Percentiles rank a stretch among this genome's conserved stretches.
Evolutionary conservation across 805 yeast genomes (phyloP).

Genomic region (Kodamaea hsintzibuensis): DNA sequence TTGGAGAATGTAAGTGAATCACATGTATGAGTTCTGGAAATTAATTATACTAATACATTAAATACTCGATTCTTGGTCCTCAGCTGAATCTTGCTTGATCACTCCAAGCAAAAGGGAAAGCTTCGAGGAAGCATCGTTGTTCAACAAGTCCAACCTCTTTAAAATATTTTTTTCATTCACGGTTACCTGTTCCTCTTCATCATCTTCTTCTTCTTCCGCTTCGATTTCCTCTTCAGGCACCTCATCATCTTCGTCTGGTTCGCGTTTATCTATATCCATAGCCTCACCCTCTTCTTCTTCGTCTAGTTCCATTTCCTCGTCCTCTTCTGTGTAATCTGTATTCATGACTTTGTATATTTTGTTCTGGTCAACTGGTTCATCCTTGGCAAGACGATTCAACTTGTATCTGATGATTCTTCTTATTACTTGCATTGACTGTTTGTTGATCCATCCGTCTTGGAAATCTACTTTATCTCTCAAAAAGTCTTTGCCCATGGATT

Average conservation of each 20-base stretch:
- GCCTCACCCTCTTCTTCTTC: conserved; percentile 23
- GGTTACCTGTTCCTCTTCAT: conserved; percentile 18
- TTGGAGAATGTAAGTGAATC: too few species aligned
- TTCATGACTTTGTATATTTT: conserved; percentile 45
- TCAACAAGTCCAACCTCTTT: conserved; percentile 35
- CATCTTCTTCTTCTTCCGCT: conserved; percentile 27
- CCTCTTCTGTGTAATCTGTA: conserved; percentile 34
- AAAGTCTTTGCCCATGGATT: conserved; percentile 37
- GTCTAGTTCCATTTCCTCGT: conserved; percentile 19
- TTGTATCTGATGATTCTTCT: conserved; percentile 75
- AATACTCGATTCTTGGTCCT: neutral
- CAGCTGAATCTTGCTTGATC: conserved; percentile 34
- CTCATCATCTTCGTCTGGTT: conserved; percentile 18
- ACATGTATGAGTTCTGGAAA: too few species aligned
- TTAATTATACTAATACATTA: too few species aligned
- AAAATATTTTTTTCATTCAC: conserved; percentile 24
- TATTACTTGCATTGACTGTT: conserved; percentile 59
- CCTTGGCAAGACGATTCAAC: conserved; percentile 58
- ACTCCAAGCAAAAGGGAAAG: conserved; percentile 35
- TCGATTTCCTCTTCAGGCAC: conserved; percentile 17
- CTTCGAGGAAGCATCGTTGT: conserved; percentile 35
- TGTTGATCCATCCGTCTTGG: conserved; percentile 80
- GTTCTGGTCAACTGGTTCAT: conserved; percentile 44
- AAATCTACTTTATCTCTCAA: conserved; percentile 39
- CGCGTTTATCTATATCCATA: conserved; percentile 17